Evolutionary conservation across 441 rosid genomes (phyloP).

Genomic region (Pelargonium citronellum): DNA sequence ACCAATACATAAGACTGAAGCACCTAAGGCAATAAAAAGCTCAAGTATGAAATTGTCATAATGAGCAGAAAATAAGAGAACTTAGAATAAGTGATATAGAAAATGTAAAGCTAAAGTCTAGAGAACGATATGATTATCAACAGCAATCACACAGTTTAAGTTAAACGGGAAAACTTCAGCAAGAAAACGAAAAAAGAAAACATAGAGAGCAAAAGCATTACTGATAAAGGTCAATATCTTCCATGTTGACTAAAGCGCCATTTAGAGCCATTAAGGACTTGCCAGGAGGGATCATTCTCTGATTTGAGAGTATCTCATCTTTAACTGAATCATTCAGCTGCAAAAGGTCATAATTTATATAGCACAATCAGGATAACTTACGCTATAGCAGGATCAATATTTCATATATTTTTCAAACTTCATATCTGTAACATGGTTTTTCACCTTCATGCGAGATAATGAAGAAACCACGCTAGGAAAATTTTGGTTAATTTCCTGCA

Average conservation of each 20-base stretch:
- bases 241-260: constrained; percentile 93
- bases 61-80: constrained; percentile 3
- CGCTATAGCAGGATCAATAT: constrained; percentile 7
- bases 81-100: background rate
- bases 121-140: background rate
- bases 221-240: constrained; percentile 90
- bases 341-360: constrained; percentile 22
- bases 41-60: constrained; percentile 2
- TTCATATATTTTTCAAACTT: constrained; percentile 14
- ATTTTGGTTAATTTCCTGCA: constrained; percentile 97
- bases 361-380: constrained; percentile 16
- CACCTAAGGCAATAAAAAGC: constrained; percentile 10
- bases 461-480: constrained; percentile 96
- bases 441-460: constrained; percentile 95
- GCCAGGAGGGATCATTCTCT: constrained; percentile 95
- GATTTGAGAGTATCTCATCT: constrained; percentile 92
- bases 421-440: constrained; percentile 4
- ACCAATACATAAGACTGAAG: constrained; percentile 8
- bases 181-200: constrained; percentile 18
- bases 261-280: constrained; percentile 94
- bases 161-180: constrained; percentile 1
- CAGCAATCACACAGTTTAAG: background rate
- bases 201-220: constrained; percentile 42
- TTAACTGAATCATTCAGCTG: constrained; percentile 88
- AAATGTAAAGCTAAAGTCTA: background rate